These are phyloP conservation scores for Mucuna pruriens DNA, from an alignment of 306 rosid genomes.

Conservation along the genomic window DNA sequence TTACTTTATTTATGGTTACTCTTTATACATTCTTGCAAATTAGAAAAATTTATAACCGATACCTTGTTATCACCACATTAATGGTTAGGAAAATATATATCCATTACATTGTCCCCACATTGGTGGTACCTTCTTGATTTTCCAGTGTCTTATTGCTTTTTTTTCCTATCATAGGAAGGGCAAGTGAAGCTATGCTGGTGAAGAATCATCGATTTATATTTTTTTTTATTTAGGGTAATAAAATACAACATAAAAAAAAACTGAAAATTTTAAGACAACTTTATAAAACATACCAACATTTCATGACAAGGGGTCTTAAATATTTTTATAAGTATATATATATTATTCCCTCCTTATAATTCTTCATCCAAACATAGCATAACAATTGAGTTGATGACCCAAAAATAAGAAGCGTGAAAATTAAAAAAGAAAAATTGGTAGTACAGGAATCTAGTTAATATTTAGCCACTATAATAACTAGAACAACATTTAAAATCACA, in stretches of 20 bases:
- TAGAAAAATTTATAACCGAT: too few species aligned
- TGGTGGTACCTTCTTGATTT: too few species aligned
- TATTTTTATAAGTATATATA: background rate
- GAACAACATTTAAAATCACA: conserved; percentile 36
- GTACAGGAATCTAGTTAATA: background rate
- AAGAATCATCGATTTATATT: background rate
- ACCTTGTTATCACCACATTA: too few species aligned
- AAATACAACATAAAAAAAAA: too few species aligned
- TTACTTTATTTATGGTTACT: too few species aligned
- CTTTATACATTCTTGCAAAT: too few species aligned
- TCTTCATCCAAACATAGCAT: background rate
- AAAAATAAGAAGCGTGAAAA: background rate
- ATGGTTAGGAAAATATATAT: too few species aligned
- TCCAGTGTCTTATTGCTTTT: too few species aligned
- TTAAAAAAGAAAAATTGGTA: background rate
- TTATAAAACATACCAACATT: background rate
- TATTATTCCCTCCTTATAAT: background rate
- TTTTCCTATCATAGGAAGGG: too few species aligned
- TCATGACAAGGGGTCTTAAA: background rate
- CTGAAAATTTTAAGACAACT: background rate
- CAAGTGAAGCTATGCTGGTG: background rate
- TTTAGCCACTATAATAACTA: background rate
- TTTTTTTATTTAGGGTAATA: too few species aligned
- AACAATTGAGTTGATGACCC: background rate
- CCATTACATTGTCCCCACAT: too few species aligned